Conservation (phyloP, 2,329 filamentous ascomycete species). For the Aureobasidium sp. region DNA sequence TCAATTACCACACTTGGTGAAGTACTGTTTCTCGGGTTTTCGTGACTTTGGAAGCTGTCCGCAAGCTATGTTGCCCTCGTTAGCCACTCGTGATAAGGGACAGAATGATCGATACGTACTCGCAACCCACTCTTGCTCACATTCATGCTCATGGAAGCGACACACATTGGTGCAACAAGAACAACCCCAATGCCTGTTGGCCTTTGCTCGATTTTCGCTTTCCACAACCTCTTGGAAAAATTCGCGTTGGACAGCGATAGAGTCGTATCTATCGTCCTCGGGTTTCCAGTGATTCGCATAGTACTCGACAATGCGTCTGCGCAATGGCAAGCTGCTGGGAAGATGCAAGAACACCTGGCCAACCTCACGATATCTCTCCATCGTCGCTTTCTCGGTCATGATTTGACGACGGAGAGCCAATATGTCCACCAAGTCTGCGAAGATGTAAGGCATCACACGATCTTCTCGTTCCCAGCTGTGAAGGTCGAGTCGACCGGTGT, state of each 20-base stretch:
- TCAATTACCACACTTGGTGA: neutral
- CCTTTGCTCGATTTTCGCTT: neutral
- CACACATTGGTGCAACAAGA: conserved; percentile 1
- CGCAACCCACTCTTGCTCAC: neutral
- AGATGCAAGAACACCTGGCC: neutral
- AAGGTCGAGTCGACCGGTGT: neutral
- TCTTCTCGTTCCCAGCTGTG: neutral
- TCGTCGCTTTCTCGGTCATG: neutral
- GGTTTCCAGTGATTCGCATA: neutral
- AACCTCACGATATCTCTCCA: neutral
- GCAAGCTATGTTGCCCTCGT: neutral
- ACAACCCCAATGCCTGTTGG: neutral
- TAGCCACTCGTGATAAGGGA: too few relatives aligned
- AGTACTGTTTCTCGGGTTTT: neutral
- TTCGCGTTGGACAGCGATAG: neutral
- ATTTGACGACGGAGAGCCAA: conserved; percentile 1
- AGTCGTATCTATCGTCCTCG: neutral
- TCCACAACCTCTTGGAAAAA: neutral
- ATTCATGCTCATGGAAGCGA: conserved; percentile 5
- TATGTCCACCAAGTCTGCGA: neutral
- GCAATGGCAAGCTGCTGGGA: neutral
- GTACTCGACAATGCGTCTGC: neutral
- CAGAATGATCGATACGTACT: neutral
- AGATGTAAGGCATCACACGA: neutral
- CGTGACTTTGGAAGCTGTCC: neutral